These are phyloP conservation scores for Cladophialophora carrionii DNA, from an alignment of 2,329 filamentous ascomycete genomes.

Conservation along the genomic window DNA sequence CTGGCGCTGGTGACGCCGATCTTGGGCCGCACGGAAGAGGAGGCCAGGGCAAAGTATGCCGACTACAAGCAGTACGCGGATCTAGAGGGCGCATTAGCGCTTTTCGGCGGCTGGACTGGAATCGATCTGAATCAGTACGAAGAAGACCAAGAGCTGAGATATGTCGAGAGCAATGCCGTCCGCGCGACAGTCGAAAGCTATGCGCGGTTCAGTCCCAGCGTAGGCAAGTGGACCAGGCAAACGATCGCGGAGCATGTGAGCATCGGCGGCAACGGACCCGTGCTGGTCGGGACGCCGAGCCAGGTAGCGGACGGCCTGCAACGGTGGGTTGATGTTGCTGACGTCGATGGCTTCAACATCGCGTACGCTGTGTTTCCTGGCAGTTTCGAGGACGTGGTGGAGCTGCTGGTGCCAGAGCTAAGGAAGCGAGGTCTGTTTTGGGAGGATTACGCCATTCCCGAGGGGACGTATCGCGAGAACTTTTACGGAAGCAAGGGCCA, in stretches of 20 bases:
- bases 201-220: slow-evolving; percentile 11
- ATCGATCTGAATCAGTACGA: slow-evolving; percentile 61
- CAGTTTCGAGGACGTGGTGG: slow-evolving; percentile 69
- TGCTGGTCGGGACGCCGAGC: slow-evolving; percentile 59
- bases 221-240: slow-evolving; percentile 45
- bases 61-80: slow-evolving; percentile 57
- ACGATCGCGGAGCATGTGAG: slow-evolving; percentile 51
- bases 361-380: slow-evolving; percentile 69
- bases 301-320: slow-evolving; percentile 70
- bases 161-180: slow-evolving; percentile 57
- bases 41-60: slow-evolving; percentile 57
- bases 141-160: slow-evolving; percentile 63
- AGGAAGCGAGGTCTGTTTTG: slow-evolving; percentile 46
- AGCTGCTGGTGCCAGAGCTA: slow-evolving; percentile 67
- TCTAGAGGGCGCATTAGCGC: slow-evolving; percentile 57
- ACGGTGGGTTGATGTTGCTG: slow-evolving; percentile 67
- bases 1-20: slow-evolving; percentile 56
- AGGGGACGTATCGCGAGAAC: slow-evolving; percentile 48
- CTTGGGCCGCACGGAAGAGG: slow-evolving; percentile 55
- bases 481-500: slow-evolving; percentile 40
- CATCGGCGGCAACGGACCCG: slow-evolving; percentile 56
- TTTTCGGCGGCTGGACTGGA: slow-evolving; percentile 63
- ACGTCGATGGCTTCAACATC: slow-evolving; percentile 73
- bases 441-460: slow-evolving; percentile 36
- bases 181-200: slow-evolving; percentile 45